phyloP scores from a whole-genome alignment of 768 basidiomycete species.

The Amanita exitialis region DNA sequence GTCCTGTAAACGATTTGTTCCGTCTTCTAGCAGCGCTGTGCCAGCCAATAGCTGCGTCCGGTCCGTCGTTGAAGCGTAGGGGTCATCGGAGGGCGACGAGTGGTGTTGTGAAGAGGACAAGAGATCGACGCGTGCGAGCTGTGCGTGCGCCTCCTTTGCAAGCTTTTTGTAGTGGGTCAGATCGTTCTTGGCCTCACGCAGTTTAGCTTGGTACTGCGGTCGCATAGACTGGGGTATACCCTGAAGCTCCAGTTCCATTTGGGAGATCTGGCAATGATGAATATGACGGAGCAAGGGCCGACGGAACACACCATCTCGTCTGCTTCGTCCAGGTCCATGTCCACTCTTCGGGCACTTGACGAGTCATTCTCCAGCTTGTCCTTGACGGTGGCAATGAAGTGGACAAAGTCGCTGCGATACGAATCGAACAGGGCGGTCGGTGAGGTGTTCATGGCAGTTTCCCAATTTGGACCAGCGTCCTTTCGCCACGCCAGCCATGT shows the following conservation, averaged over 20 bases:
- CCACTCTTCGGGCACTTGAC: constrained; percentile 73
- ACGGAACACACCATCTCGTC: constrained; percentile 76
- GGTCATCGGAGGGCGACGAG: constrained; percentile 60
- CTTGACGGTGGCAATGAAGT: constrained; percentile 66
- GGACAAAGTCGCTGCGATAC: constrained; percentile 88
- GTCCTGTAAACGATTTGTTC: constrained; percentile 76
- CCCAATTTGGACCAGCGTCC: not conserved
- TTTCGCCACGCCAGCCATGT: constrained; percentile 14
- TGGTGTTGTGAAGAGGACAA: constrained; percentile 39
- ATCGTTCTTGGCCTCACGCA: constrained; percentile 66
- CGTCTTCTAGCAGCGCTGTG: constrained; percentile 73
- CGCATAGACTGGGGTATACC: constrained; percentile 85
- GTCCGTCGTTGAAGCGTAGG: constrained; percentile 62
- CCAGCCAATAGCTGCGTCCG: constrained; percentile 74
- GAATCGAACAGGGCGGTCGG: constrained; percentile 82
- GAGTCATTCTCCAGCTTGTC: constrained; percentile 69
- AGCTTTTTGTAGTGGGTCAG: constrained; percentile 75
- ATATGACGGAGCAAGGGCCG: not conserved
- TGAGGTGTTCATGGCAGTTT: constrained; percentile 59
- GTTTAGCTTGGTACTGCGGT: constrained; percentile 63
- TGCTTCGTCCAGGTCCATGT: constrained; percentile 96
- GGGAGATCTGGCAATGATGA: constrained; percentile 59
- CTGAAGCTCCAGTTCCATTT: constrained; percentile 99
- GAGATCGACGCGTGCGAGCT: constrained; percentile 70
- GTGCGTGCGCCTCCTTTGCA: constrained; percentile 61